These are phyloP conservation scores for Phytophthora pinifolia DNA, from an alignment of 352 stramenopile species.

Conservation along the genomic window DNA sequence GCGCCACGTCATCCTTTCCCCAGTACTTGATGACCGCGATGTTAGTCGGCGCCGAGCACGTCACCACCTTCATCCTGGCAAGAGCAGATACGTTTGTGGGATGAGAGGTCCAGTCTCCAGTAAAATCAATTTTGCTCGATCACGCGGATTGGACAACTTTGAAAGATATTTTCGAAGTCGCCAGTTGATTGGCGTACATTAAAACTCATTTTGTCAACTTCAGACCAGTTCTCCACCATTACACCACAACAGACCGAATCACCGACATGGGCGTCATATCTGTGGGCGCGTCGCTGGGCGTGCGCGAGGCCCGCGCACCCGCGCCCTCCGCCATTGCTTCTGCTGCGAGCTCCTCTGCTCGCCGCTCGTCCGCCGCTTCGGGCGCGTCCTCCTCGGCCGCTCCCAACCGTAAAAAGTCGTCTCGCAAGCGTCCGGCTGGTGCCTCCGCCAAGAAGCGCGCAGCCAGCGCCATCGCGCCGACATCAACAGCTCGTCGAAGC, in stretches of 20 bases:
- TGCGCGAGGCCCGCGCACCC: conserved; percentile 33
- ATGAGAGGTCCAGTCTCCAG: too few relatives aligned
- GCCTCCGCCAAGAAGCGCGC: background rate
- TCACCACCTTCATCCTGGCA: conserved; percentile 57
- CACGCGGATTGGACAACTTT: too few relatives aligned
- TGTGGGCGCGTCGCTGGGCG: conserved; percentile 72
- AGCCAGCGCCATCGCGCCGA: conserved; percentile 2
- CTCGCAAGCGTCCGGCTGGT: conserved; percentile 20
- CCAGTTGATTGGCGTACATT: background rate
- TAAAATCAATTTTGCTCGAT: too few relatives aligned
- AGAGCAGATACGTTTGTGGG: too few relatives aligned
- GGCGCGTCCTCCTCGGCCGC: conserved; percentile 1
- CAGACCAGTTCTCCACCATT: conserved; percentile 7
- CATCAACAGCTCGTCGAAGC: background rate
- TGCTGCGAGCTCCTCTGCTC: background rate
- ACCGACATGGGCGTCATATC: conserved; percentile 75
- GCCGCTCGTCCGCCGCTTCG: conserved; percentile 6
- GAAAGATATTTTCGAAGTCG: too few relatives aligned
- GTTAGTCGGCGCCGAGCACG: conserved; percentile 95
- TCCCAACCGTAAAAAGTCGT: conserved; percentile 24
- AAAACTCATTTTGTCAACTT: background rate
- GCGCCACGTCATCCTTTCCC: conserved; percentile 91
- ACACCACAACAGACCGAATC: background rate
- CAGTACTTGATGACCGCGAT: conserved; percentile 99
- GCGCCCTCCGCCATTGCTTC: background rate